Evolutionary conservation across 305 asterid species (phyloP), one percentile per base, ranked within the genome.

Genomic region (Ruellia speciosa): DNA sequence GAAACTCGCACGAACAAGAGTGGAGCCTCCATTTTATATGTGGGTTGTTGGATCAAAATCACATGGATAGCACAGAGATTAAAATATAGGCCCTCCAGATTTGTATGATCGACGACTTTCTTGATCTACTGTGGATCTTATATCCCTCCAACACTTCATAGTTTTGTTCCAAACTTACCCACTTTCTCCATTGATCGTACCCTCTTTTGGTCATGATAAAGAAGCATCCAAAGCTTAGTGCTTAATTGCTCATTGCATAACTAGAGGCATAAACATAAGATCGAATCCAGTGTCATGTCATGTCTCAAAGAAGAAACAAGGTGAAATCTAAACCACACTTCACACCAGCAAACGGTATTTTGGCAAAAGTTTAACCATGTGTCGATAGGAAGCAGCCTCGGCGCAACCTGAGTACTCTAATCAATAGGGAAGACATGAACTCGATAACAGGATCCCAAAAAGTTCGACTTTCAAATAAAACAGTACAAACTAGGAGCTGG

Each of bases 1-100:
- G 54, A 56, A 24, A 67, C 52, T 54, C 60, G 69, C 70, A 54
- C 62, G 66, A 62, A 58, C 40, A 15, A 56, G 63, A 71, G 75
- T 60, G 79, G 80, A 69, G 53, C 69, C 72, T 74, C 75, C 77
- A 70, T 63, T 70, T 63, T 62, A 46, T 45, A 37, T 58, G 75
- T 71, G 94, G 81, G 70, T 76, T 70, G 81, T 79, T 70, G 71
- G 78, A 71, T 74, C 71, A 72, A 54, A 70, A 73, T 64, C 85
- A 73, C 75, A 78, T 67, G 81, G 60, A 61, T 57, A 58, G 41
- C 20, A 18, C 20, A 54, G 14, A 64, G 43, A 62, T 65, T 53
- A 47, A 52, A 50, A n/a, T 53, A 66, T 17, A 56, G 47, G 47
- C 16, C 49, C 13, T 53, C 59, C 18, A 62, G 35, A 60, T 37